phyloP scores from a whole-genome alignment of 331 rosid species.

The Telfairia occidentalis region DNA sequence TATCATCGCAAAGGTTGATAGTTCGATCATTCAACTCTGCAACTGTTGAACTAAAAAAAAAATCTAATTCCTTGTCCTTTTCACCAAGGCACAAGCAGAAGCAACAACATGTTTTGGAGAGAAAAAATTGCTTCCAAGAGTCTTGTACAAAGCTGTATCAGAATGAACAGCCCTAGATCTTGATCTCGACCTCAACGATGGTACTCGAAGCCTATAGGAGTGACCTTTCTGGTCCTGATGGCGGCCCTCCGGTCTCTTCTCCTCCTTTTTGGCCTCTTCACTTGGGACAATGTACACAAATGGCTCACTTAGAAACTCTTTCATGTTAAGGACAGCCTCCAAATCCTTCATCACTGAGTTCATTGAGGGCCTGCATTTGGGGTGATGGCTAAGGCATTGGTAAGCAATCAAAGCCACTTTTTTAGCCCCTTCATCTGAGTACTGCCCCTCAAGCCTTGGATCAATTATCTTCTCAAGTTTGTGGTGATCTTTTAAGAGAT shows the following conservation, averaged over 20 bases:
- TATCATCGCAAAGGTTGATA: no score
- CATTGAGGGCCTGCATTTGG: constrained; percentile 60
- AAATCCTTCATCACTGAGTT: constrained; percentile 41
- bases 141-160: background rate
- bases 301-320: constrained; percentile 35
- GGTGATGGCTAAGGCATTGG: constrained; percentile 61
- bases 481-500: constrained; percentile 44
- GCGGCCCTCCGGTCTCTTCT: background rate
- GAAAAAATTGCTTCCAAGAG: background rate
- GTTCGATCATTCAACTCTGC: no score
- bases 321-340: constrained; percentile 47
- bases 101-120: background rate
- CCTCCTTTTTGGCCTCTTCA: constrained; percentile 14
- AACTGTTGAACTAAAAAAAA: no score
- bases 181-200: background rate
- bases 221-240: background rate
- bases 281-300: constrained; percentile 61
- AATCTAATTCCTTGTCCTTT: background rate
- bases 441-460: constrained; percentile 61
- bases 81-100: background rate
- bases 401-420: constrained; percentile 58
- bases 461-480: constrained; percentile 67
- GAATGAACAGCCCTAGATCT: constrained; percentile 3
- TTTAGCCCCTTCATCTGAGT: constrained; percentile 44
- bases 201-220: background rate